Percentiles rank a stretch among this genome's conserved stretches.
These are phyloP conservation scores for Collybiopsis confluens DNA, from an alignment of 768 basidiomycete species.

Conservation along the genomic window DNA sequence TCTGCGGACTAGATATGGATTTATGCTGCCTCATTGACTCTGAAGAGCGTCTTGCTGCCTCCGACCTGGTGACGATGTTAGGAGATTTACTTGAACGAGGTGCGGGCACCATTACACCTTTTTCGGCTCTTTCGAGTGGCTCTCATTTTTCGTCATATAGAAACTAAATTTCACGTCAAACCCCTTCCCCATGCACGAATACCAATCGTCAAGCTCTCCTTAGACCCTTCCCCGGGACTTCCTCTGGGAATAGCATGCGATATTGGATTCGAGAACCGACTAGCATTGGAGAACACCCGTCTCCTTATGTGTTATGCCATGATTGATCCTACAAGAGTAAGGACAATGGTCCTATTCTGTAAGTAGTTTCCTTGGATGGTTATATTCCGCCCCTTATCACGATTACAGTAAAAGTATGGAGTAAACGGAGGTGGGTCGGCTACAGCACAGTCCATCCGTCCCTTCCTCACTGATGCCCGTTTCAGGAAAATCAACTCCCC, in stretches of 20 bases:
- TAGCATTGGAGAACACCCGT: constrained; percentile 95
- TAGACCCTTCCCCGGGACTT: constrained; percentile 79
- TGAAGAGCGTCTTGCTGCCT: constrained; percentile 69
- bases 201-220: constrained; percentile 95
- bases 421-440: constrained; percentile 78
- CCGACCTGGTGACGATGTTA: constrained; percentile 91
- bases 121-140: constrained; percentile 12
- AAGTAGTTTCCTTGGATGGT: constrained; percentile 34
- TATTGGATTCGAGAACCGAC: constrained; percentile 96
- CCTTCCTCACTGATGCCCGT: neutral
- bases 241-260: constrained; percentile 93
- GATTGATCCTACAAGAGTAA: constrained; percentile 89
- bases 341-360: constrained; percentile 96
- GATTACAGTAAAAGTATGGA: constrained; percentile 92
- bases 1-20: constrained; percentile 81
- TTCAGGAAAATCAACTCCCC: constrained; percentile 96
- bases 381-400: neutral
- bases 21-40: constrained; percentile 95
- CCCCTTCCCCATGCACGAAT: constrained; percentile 94
- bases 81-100: constrained; percentile 92
- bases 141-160: constrained; percentile 32
- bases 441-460: neutral
- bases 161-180: constrained; percentile 96
- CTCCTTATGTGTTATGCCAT: constrained; percentile 96
- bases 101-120: constrained; percentile 30